These are phyloP conservation scores for Russula sp. DNA, from an alignment of 768 basidiomycete species.

Conservation along the genomic window DNA sequence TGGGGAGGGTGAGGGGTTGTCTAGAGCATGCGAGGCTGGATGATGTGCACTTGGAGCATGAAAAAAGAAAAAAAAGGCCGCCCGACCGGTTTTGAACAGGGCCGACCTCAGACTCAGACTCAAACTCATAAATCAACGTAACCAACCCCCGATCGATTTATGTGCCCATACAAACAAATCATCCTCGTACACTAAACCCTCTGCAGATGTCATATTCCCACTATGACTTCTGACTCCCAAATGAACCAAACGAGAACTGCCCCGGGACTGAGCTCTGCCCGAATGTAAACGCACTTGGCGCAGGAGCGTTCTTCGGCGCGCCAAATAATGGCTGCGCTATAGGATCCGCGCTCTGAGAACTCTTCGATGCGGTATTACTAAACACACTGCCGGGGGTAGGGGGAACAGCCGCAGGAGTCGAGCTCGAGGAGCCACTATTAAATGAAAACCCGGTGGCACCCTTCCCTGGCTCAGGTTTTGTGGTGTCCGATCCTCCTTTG, in stretches of 20 bases:
- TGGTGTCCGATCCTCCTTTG: neutral
- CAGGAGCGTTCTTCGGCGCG: slow-evolving; percentile 12
- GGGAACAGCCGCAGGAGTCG: slow-evolving; percentile 12
- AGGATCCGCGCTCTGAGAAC: slow-evolving; percentile 8
- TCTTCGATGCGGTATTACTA: slow-evolving; percentile 14
- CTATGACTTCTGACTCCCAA: slow-evolving; percentile 25
- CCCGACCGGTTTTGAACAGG: slow-evolving; percentile 4
- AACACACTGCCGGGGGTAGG: slow-evolving; percentile 26
- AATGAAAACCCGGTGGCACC: slow-evolving; percentile 5
- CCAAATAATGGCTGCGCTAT: slow-evolving; percentile 22
- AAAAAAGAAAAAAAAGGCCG: neutral
- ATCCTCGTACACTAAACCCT: neutral
- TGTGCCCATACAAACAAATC: slow-evolving; percentile 10
- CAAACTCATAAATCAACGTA: slow-evolving; percentile 1
- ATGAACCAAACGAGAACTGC: slow-evolving; percentile 17
- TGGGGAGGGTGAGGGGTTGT: neutral
- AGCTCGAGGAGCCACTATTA: neutral
- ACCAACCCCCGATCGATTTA: neutral
- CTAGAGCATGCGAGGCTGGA: neutral
- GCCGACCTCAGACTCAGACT: neutral
- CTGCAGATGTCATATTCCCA: neutral
- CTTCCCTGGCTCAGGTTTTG: slow-evolving; percentile 14
- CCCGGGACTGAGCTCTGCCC: slow-evolving; percentile 11
- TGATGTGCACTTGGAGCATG: neutral
- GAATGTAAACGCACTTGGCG: slow-evolving; percentile 8